Base-by-base conservation (phyloP, 2,329 filamentous ascomycete species). In the Zymoseptoria pseudotritici region DNA sequence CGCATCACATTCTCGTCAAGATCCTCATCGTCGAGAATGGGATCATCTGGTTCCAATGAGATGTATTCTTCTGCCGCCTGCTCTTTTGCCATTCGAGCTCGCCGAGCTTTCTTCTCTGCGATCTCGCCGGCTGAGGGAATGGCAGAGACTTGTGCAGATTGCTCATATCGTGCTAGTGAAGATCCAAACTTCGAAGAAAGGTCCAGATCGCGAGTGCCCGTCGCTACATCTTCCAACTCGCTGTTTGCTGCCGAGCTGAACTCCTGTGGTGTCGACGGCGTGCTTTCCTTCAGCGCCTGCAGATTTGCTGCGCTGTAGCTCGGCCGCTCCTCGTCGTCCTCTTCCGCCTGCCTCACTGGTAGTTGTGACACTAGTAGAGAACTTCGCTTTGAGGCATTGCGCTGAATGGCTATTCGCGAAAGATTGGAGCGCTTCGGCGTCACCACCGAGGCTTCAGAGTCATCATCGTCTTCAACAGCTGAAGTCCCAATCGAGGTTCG, bases 81-180 rank as follows among this genome's bases (percentile, higher is more conserved):
- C 68, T 91, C 86, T 57, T 85, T 81, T 0, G 91, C 92, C 10
- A 95, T 74, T 1, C 93, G 86, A n/a, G 88, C 88, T 17, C 93
- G 84, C 1, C 94, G 85, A 61, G 91, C 89, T 74, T 97, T 97
- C 78, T 92, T 95, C 75, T 96, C 92, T 26, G 83, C 83, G 55
- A 97, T 96, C 70, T 97, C 90, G 2, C 88, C 84, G 62, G 92
- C 88, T 1, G 88, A 91, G 2, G 93, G 86, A 64, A 97, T 91
- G 5, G 79, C 69, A 31, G 76, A 73, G 56, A 74, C 62, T 66
- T 73, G 5, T 11, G 55, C 50, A 13, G 57, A 58, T 62, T 71
- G 52, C 56, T 69, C 55, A 54, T 74, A 73, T 24, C 70, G 65
- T 54, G 67, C 59, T 71, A 80, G 70, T 17, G 67, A 68, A 42